phyloP scores from a whole-genome alignment of 495 filamentous ascomycete species.

The Penicillium cosmopolitanum region DNA sequence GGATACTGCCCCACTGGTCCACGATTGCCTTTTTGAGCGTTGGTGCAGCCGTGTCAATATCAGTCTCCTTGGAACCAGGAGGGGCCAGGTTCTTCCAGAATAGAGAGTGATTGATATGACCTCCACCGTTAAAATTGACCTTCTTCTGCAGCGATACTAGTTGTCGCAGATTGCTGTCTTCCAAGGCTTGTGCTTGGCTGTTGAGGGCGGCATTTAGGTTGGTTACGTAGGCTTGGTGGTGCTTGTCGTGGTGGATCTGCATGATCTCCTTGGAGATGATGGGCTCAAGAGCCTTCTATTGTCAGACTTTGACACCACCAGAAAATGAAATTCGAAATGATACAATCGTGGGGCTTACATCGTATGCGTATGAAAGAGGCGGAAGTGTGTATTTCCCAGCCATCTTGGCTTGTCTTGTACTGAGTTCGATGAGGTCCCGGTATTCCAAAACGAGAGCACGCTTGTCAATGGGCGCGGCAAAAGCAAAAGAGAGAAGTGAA shows the following conservation, averaged over 20 bases:
- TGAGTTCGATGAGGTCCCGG: conserved; percentile 1
- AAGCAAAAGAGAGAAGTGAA: not conserved
- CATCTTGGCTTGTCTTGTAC: conserved; percentile 3
- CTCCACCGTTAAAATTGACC: conserved; percentile 94
- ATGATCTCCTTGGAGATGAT: conserved; percentile 94
- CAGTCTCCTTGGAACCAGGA: conserved; percentile 62
- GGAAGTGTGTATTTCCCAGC: conserved; percentile 37
- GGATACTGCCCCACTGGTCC: conserved; percentile 69
- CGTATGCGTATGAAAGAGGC: conserved; percentile 47
- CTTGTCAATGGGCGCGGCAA: not conserved
- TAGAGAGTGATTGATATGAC: conserved; percentile 89
- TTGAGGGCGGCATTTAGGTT: conserved; percentile 59
- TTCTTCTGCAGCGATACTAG: conserved; percentile 78
- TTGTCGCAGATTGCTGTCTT: conserved; percentile 51
- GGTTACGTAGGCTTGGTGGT: conserved; percentile 70
- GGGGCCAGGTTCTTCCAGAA: conserved; percentile 93
- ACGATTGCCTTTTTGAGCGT: conserved; percentile 63
- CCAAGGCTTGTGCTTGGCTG: conserved; percentile 51
- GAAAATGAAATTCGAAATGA: not conserved
- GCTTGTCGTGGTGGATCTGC: conserved; percentile 74
- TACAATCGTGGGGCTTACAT: conserved; percentile 30
- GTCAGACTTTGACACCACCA: not conserved
- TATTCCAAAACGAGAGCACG: not conserved
- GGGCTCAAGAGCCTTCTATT: conserved; percentile 78
- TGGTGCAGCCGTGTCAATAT: conserved; percentile 60